Base-by-base conservation (phyloP, 371 early-diverging fungal species). In the Zancudomyces culisetae region DNA sequence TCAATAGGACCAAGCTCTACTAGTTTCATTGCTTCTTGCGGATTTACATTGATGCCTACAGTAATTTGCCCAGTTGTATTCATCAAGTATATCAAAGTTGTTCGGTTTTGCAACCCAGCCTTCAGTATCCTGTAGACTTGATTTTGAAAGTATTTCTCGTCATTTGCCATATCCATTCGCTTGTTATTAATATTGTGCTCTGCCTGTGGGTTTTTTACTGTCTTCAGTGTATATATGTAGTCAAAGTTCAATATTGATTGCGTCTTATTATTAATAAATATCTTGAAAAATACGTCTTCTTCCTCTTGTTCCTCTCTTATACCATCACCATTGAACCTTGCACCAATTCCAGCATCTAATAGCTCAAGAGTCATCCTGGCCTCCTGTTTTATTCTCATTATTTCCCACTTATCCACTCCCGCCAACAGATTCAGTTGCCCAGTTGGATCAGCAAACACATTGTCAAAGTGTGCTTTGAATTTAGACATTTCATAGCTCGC, bases 401-500 rank as follows among this genome's bases (percentile, higher is more conserved):
- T 47, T 55, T 58, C 62, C 60, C 57, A 61, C 26, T 45, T 52
- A 1, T 39, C 51, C 23, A 54, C 63, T 42, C 63, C 58, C 0
- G 62, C 51, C 26, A 68, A 51, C 52, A 95, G 52, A 62, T 95
- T 95, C 48, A 88, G 62, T 3, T 68, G 67, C 40, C 87, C 89
- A 13, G 85, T 72, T 8, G 85, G 79, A 61, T 92, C 95, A 0
- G 90, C 83, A 49, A 92, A 73, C 1, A 80, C 83, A 1, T 83
- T 76, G 26, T 86, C 86, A 62, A 75, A 87, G 52, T 75, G 64
- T 10, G 57, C 48, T 2, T 55, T 49, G 57, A 87, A 90, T 2
- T 69, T 68, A 2, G 70, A 66, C 24, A 59, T 62, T 0, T 78
- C 70, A 51, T 83, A 87, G 68, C 75, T 64, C 12, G 47, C 35